phyloP scores from a whole-genome alignment of 202 grass and related monocot species.

The Setaria viridis region DNA sequence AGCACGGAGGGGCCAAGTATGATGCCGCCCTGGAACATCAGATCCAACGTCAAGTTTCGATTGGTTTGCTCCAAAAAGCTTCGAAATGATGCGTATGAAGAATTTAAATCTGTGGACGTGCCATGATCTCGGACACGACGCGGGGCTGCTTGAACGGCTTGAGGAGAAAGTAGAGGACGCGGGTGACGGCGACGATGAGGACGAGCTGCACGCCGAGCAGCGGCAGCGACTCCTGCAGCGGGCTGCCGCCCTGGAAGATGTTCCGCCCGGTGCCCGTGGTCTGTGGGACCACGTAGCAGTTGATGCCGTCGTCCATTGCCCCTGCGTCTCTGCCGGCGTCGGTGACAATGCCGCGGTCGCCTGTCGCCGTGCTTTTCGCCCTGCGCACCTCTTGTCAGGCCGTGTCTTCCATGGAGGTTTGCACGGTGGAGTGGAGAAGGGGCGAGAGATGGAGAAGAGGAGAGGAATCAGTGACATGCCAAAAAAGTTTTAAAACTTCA shows the following conservation, averaged over 20 bases:
- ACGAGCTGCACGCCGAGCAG: conserved; percentile 79
- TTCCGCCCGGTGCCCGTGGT: conserved; percentile 53
- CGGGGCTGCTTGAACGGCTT: conserved; percentile 77
- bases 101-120: conserved; percentile 21
- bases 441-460: background rate
- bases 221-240: conserved; percentile 61
- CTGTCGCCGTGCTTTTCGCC: background rate
- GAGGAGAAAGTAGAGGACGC: conserved; percentile 64
- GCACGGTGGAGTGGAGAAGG: background rate
- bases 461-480: conserved; percentile 45
- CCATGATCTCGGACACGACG: conserved; percentile 73
- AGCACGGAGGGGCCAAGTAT: conserved; percentile 82
- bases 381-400: conserved; percentile 14
- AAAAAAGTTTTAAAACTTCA: conserved; percentile 38
- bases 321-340: conserved; percentile 8
- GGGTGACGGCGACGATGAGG: conserved; percentile 77
- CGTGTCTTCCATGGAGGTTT: conserved; percentile 39
- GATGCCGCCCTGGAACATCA: conserved; percentile 70
- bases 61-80: background rate
- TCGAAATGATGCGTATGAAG: background rate
- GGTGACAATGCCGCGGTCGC: conserved; percentile 4
- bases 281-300: conserved; percentile 65
- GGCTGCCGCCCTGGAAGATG: conserved; percentile 71
- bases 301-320: conserved; percentile 44
- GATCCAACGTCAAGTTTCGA: background rate